These are phyloP conservation scores for Pseudopyrenochaeta lycopersici DNA, from an alignment of 2,329 filamentous ascomycete genomes.

Conservation along the genomic window DNA sequence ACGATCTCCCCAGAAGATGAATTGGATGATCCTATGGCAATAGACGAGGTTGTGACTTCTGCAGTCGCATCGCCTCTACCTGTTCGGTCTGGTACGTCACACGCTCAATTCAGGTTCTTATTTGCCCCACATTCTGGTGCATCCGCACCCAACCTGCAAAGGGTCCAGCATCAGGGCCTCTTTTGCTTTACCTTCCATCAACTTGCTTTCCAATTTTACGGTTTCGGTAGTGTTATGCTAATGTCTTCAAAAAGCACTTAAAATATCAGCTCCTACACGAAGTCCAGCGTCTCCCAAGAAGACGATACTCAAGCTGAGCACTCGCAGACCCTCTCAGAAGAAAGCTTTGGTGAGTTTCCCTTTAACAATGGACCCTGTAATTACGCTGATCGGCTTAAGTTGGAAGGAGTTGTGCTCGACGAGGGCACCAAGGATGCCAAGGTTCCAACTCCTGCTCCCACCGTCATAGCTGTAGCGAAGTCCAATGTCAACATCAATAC, in stretches of 20 bases:
- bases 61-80: constrained; percentile 30
- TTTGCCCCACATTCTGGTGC: constrained; percentile 3
- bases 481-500: constrained; percentile 9
- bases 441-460: constrained; percentile 12
- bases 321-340: constrained; percentile 32
- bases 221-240: background rate
- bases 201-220: background rate
- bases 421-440: constrained; percentile 17
- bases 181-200: background rate
- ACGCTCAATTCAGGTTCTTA: constrained; percentile 9
- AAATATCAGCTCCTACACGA: constrained; percentile 10
- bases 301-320: constrained; percentile 31
- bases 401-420: constrained; percentile 23
- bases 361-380: constrained; percentile 2
- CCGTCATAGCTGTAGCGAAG: background rate
- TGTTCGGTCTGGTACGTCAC: constrained; percentile 38
- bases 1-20: constrained; percentile 42
- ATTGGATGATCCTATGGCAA: constrained; percentile 31
- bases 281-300: constrained; percentile 27
- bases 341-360: constrained; percentile 27
- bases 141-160: background rate
- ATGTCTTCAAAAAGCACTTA: constrained; percentile 19
- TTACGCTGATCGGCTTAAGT: constrained; percentile 23
- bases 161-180: background rate
- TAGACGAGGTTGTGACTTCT: constrained; percentile 22